Evolutionary conservation across 2,329 filamentous ascomycete species (phyloP), one percentile per base, ranked within the genome.

Genomic region (Colletotrichum sojae): DNA sequence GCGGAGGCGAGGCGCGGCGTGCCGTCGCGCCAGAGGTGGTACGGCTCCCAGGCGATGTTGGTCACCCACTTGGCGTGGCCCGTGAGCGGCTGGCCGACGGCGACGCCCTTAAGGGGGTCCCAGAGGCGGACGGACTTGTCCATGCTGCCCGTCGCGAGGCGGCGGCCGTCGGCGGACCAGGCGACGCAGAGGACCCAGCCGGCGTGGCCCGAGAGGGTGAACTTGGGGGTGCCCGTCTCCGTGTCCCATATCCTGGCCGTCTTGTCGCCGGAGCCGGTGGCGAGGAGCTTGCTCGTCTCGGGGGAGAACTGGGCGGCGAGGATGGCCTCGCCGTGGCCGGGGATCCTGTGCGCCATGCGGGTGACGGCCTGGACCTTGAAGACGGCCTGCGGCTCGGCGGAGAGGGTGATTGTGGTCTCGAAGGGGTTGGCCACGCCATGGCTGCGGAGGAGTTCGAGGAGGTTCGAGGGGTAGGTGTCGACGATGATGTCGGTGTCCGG

Each of bases 171-270:
- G 0, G 95, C 94, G 15, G 93, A 94, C 90, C 94, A 98, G 63
- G 90, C 89, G 4, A 97, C 94, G 2, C 91, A 93, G 64, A 98
- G 81, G 4, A 98, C 94, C 95, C 95, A 98, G 70, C 92, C 92
- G 2, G 91, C 91, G 79, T 98, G 96, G 0, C 94, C 94, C 74
- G 94, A 92, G 56, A 98, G 82, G 0, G 94, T 98, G 79, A 93
- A 89, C 70, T 94, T 88, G 0, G 95, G 94, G 12, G 94, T 98
- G 55, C 95, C 95, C 0, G 94, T 98, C 75, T 98, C 94, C 56
- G 94, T 95, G 76, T 99, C 95, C 94, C 94, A 98, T 82, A 98
- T 91, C 65, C 95, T 86, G 0, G 95, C 95, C 1, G 95, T 98
- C 73, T 92, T 92, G 77, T 99, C 96, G 54, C 96, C 96, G 70